phyloP scores from a whole-genome alignment of 352 stramenopile genomes.

The Globisporangium okanoganense region DNA sequence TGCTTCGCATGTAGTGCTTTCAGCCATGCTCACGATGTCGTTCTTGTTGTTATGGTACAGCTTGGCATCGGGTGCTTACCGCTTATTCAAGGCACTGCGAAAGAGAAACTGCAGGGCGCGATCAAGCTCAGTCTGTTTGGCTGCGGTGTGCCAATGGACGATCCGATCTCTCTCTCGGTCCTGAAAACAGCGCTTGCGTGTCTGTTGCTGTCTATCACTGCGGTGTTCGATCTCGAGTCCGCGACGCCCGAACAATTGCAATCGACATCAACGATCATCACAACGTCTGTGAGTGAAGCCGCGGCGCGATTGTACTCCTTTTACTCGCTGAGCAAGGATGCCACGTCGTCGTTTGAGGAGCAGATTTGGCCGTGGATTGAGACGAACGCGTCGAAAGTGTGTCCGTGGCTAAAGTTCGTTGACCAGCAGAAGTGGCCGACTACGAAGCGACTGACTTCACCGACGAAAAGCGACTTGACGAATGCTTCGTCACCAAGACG shows the following conservation, averaged over 20 bases:
- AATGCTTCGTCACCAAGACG: slow-evolving; percentile 11
- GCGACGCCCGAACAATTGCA: slow-evolving; percentile 48
- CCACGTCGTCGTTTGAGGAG: slow-evolving; percentile 27
- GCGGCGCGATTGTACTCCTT: slow-evolving; percentile 43
- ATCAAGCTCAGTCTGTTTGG: slow-evolving; percentile 51
- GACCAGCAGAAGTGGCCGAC: slow-evolving; percentile 69
- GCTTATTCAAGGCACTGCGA: slow-evolving; percentile 42
- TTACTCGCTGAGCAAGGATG: slow-evolving; percentile 36
- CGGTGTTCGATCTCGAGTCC: slow-evolving; percentile 59
- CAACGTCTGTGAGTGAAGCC: slow-evolving; percentile 49
- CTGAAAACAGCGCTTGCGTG: slow-evolving; percentile 38
- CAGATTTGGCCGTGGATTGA: slow-evolving; percentile 69
- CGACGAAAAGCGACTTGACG: slow-evolving; percentile 16
- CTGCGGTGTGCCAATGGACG: slow-evolving; percentile 26
- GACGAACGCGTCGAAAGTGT: slow-evolving; percentile 34
- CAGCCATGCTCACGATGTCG: neutral
- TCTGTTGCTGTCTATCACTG: slow-evolving; percentile 51
- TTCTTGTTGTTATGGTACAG: slow-evolving; percentile 13
- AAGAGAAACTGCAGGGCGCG: slow-evolving; percentile 55
- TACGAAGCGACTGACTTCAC: slow-evolving; percentile 37
- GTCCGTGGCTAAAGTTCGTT: slow-evolving; percentile 70
- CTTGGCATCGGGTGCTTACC: slow-evolving; percentile 54
- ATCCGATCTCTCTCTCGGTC: slow-evolving; percentile 35
- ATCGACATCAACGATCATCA: slow-evolving; percentile 51
- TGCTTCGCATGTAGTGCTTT: neutral